Conservation (phyloP, 768 basidiomycete genomes). For the Rhodotorula paludigena region DNA sequence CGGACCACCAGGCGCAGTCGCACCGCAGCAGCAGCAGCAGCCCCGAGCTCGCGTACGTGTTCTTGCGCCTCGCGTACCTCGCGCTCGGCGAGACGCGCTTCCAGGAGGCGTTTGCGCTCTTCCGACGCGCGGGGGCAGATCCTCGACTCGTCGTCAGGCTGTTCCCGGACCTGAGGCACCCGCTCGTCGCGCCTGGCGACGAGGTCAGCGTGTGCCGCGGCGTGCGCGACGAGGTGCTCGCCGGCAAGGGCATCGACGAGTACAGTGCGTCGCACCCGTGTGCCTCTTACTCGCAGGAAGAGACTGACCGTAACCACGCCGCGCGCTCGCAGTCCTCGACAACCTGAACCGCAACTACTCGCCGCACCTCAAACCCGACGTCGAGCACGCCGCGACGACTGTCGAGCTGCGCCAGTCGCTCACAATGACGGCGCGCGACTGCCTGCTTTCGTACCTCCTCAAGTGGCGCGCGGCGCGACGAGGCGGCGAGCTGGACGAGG, state of each 20-base stretch:
- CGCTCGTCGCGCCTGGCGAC: slow-evolving; percentile 7
- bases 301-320: not conserved
- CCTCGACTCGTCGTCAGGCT: slow-evolving; percentile 28
- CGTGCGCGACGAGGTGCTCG: slow-evolving; percentile 1
- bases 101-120: slow-evolving; percentile 17
- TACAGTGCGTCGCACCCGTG: slow-evolving; percentile 28
- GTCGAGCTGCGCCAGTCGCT: slow-evolving; percentile 25
- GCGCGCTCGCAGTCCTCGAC: slow-evolving; percentile 25
- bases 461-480: slow-evolving; percentile 33
- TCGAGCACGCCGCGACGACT: slow-evolving; percentile 28
- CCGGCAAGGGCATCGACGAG: slow-evolving; percentile 16
- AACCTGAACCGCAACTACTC: slow-evolving; percentile 42
- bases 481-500: not conserved
- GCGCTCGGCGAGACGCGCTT: not conserved
- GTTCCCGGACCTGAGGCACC: slow-evolving; percentile 25
- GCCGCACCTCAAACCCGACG: slow-evolving; percentile 37
- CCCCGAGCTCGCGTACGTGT: slow-evolving; percentile 28
- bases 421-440: slow-evolving; percentile 9
- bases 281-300: too few relatives aligned
- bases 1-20: slow-evolving; percentile 1
- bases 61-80: slow-evolving; percentile 25
- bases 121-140: slow-evolving; percentile 13
- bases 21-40: too few relatives aligned
- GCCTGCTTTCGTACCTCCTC: slow-evolving; percentile 19
- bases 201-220: slow-evolving; percentile 10